Base-by-base conservation (phyloP, 495 filamentous ascomycete species). In the Trichoderma gamsii region DNA sequence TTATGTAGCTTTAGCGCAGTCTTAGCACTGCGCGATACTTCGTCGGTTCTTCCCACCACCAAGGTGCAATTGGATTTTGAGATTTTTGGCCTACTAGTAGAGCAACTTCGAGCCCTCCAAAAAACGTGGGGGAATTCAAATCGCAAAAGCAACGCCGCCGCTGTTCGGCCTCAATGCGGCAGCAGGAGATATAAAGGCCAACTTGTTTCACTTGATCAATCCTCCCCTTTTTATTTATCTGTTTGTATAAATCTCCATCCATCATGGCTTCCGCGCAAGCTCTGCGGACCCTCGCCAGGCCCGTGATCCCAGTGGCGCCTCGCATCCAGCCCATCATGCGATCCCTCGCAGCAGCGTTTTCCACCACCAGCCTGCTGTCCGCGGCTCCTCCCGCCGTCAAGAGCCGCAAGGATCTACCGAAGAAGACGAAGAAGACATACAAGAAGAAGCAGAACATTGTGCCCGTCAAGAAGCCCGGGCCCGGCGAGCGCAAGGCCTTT, bases 401-500 rank as follows among this genome's bases (percentile, higher is more conserved):
- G 32, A 41, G 35, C 35, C 41, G 64, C 38, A 41, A 76, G 66
- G 44, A 73, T 49, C 74, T 73, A 66, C 21, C 68, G 0, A 81
- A 79, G 44, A 76, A 73, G 69, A 73, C 77, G 63, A 72, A 69
- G 8, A 69, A 77, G n/a, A 83, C 77, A 71, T 85, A 84, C 75
- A 85, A 79, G 74, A 87, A 86, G 71, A 84, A 83, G 73, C 83
- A 82, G 74, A 74, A 69, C 76, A 32, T 66, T 15, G 71, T 65
- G 70, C 46, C 71, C 68, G 43, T 70, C 59, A 85, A 87, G 75
- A 81, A 84, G 6, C 89, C 91, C 18, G 80, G 79, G 35, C 76
- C 84, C 11, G 95, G 93, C 68, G 92, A 97, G 81, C 88, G 93
- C 73, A 97, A 92, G 77, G 88, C 90, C 27, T 78, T 91, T 71